phyloP scores from a whole-genome alignment of 768 basidiomycete species.

The Cyclocybe aegerita region DNA sequence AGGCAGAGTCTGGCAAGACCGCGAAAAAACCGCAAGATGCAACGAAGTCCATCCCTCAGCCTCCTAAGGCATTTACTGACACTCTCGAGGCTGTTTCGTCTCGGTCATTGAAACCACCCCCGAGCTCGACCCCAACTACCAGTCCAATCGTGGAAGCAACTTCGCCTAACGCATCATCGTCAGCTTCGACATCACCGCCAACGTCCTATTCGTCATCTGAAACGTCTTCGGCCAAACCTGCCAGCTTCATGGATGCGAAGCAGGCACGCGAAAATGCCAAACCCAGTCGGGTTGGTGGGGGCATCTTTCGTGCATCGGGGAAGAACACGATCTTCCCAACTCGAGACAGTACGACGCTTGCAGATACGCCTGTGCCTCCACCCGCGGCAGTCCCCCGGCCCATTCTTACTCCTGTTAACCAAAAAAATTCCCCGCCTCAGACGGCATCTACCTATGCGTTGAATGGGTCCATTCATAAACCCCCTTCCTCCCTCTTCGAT shows the following conservation, averaged over 20 bases:
- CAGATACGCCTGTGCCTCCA: not conserved
- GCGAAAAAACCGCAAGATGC: not conserved
- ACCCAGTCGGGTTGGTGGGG: slow-evolving; percentile 57
- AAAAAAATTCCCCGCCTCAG: not conserved
- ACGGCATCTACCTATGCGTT: not conserved
- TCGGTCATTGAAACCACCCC: slow-evolving; percentile 22
- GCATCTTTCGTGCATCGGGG: slow-evolving; percentile 70
- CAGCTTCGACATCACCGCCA: slow-evolving; percentile 7
- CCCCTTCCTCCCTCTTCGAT: slow-evolving; percentile 53
- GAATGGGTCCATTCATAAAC: slow-evolving; percentile 14
- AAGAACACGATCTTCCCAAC: slow-evolving; percentile 55
- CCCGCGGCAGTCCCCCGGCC: not conserved
- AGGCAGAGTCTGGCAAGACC: not conserved
- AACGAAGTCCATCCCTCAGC: not conserved
- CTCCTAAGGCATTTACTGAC: not conserved
- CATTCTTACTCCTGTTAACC: not conserved
- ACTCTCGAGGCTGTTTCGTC: slow-evolving; percentile 23
- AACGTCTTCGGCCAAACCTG: slow-evolving; percentile 15
- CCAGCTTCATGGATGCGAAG: slow-evolving; percentile 60
- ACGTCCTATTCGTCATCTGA: not conserved
- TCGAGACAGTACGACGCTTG: slow-evolving; percentile 8
- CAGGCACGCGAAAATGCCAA: slow-evolving; percentile 48
- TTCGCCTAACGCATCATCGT: not conserved
- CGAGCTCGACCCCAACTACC: slow-evolving; percentile 3
- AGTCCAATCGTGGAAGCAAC: slow-evolving; percentile 1